Evolutionary conservation across 2,329 filamentous ascomycete species (phyloP), one percentile per base, ranked within the genome.

Genomic region (Kalmusia sp.): DNA sequence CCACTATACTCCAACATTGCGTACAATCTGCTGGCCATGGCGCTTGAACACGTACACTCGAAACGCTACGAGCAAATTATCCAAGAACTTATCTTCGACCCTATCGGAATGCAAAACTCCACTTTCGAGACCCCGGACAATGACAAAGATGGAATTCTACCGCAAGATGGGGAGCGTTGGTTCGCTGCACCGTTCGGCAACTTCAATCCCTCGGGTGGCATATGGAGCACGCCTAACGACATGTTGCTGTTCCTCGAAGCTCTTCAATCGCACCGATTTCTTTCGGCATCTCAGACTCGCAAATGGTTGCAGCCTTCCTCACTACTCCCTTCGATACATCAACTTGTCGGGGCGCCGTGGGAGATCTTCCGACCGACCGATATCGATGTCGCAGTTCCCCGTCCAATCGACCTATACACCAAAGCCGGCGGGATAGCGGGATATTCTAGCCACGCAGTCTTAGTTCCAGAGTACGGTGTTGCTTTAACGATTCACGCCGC

Each of bases 291-390:
- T 3, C 39, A 53, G 15, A 61, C 63, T 3, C 58, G 65, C 1
- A 49, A 44, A 4, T 70, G 65, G 67, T 45, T 70, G 21, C 58
- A 70, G 14, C 67, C 67, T 0, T 57, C 50, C 3, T 52, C 59
- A 3, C 47, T 64, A 2, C 21, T 63, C 14, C 57, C 58, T 9
- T 66, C 63, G 1, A 31, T 62, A 1, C 51, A 64, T 3, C 67
- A 69, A 45, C 51, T 58, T 6, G 61, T 68, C 14, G 66, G 66
- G 4, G 60, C 62, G 8, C 63, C 66, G 4, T 70, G 66, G 67
- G 67, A 69, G 24, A 68, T 69, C 5, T 39, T 66, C n/a, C 54
- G 65, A 11, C 59, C 64, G 1, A 49, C 55, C 4, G 55, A 63
- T 33, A 28, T 68, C 2, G 44, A 55, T 6, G 35, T 65, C 1